Evolutionary conservation across 2,329 filamentous ascomycete species (phyloP).

Genomic region (Pseudogymnoascus verrucosus): DNA sequence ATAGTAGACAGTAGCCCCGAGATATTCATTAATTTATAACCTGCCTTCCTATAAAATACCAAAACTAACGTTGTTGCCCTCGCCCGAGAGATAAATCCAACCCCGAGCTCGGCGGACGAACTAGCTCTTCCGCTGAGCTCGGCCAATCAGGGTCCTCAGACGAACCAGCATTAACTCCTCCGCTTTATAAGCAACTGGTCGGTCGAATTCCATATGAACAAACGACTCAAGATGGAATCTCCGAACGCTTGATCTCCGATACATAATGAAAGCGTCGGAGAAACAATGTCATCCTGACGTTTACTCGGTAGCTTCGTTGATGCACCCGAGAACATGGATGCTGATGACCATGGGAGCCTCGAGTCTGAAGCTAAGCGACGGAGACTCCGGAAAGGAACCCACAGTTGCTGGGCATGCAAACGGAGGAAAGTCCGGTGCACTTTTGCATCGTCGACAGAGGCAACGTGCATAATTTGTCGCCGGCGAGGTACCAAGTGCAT

Average conservation of each 20-base stretch:
- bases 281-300: not conserved
- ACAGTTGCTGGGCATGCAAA: slow-evolving; percentile 30
- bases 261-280: not conserved
- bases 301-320: not conserved
- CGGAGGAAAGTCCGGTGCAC: slow-evolving; percentile 27
- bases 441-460: slow-evolving; percentile 15
- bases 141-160: not conserved
- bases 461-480: slow-evolving; percentile 22
- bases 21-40: not conserved
- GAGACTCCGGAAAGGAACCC: slow-evolving; percentile 28
- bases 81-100: not conserved
- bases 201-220: not conserved
- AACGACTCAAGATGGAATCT: not conserved
- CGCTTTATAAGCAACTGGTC: not conserved
- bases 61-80: not conserved
- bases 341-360: not conserved
- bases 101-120: not conserved
- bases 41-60: not conserved
- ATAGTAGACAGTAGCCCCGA: not conserved
- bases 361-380: slow-evolving; percentile 16
- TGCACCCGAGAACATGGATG: not conserved
- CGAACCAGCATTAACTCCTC: not conserved
- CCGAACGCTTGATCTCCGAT: not conserved
- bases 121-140: not conserved
- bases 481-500: slow-evolving; percentile 33